Base-by-base conservation (phyloP, 2,329 filamentous ascomycete species). In the Fonsecaea monophora region DNA sequence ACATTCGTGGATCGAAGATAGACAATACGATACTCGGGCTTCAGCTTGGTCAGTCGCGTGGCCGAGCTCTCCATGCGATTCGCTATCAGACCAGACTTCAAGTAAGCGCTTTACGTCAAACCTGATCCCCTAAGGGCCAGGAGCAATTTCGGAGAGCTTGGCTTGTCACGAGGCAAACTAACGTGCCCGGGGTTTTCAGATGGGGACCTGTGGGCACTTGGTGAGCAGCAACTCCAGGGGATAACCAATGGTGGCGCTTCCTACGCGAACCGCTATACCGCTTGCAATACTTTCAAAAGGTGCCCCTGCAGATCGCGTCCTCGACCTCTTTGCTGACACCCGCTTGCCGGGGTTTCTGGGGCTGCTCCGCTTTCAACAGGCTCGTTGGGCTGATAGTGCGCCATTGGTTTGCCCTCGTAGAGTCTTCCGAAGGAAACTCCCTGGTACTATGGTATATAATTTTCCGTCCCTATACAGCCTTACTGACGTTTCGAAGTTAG, bases 231-330 rank as follows among this genome's bases (percentile, higher is more conserved):
- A 15, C 34, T 56, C 50, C 65, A 55, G 58, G 57, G 55, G 65
- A 34, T 50, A 45, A 1, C 68, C 68, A 69, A 69, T 69, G 48
- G 55, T 25, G 18, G n/a, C n/a, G 7, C 53, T 48, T 53, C 65
- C 42, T 67, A 67, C 53, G 42, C 68, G 68, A 69, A 60, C 62
- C 62, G 60, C 61, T 38, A 63, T 58, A 50, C 65, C 42, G 58
- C 64, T 63, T 67, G 55, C 45, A 64, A 55, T 18, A 50, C 12
- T 15, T 50, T 57, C 45, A 58, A 63, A 56, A 6, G 59, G 18
- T 67, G 68, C 68, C 68, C 68, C 68, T 69, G 68, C 68, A 67
- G 68, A 69, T 69, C 68, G 68, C 59, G 50, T 63, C 58, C 25
- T 60, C 32, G 53, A 53, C 57, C 62, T 66, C 54, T n/a, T 59